Evolutionary conservation across 148 eudicot genomes (phyloP).

Genomic region (Cornus suecica): DNA sequence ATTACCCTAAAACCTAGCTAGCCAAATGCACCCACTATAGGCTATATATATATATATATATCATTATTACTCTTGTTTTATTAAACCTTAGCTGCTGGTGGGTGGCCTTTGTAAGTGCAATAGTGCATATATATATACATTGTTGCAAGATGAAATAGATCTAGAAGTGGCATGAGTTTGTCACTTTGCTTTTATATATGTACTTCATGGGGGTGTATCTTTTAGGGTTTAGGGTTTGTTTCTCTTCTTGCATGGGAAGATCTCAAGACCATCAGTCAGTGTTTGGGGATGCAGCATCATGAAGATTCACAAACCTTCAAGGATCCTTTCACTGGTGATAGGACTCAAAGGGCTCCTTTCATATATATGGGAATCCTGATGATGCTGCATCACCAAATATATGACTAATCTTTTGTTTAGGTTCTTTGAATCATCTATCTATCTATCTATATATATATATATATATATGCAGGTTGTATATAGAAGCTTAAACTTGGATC

Average conservation of each 20-base stretch:
- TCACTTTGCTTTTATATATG: neutral
- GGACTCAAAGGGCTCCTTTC: neutral
- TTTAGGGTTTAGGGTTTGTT: neutral
- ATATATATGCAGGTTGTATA: neutral
- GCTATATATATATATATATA: neutral
- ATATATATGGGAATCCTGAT: slow-evolving; percentile 50
- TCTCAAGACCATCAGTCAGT: slow-evolving; percentile 23
- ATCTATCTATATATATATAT: no score
- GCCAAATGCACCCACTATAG: neutral
- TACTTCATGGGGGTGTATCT: neutral
- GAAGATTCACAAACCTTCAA: slow-evolving; percentile 47
- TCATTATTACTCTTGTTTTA: neutral
- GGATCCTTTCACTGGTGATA: neutral
- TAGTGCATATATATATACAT: no score
- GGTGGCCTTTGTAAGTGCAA: neutral
- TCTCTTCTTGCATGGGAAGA: neutral
- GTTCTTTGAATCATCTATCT: no score
- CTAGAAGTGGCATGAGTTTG: neutral
- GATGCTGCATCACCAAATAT: slow-evolving; percentile 56
- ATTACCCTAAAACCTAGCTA: no score
- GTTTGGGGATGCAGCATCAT: slow-evolving; percentile 52
- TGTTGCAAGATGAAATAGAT: neutral
- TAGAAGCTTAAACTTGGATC: neutral
- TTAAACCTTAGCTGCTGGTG: neutral
- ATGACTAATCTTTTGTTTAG: slow-evolving; percentile 20